A percentile compares a stretch with the other conserved stretches of the same genome.
Conservation (phyloP, 108 stramenopile genomes). For the Schizochytrium sp. region DNA sequence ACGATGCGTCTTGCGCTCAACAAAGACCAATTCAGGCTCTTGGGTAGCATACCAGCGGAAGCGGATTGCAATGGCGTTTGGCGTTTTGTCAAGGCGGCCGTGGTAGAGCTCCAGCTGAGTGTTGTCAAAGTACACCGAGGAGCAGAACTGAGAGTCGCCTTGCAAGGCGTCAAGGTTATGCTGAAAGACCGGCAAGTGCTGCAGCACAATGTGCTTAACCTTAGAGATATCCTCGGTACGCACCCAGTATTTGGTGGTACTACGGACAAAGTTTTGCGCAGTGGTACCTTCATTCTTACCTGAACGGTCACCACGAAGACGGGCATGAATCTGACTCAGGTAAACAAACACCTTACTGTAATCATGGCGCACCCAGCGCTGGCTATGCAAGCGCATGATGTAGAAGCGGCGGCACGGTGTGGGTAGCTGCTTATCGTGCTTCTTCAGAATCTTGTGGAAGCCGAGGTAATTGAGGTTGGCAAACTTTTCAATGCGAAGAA, state of each 20-base stretch:
- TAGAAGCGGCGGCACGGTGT: conserved; percentile 91
- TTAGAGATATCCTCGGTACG: conserved; percentile 91
- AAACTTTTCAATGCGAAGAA: conserved; percentile 89
- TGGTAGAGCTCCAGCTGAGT: conserved; percentile 85
- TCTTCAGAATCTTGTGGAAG: conserved; percentile 97
- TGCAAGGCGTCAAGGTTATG: conserved; percentile 85
- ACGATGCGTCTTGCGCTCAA: conserved; percentile 97
- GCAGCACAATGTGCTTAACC: conserved; percentile 90
- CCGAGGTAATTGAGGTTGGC: conserved; percentile 97
- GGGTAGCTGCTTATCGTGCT: conserved; percentile 93
- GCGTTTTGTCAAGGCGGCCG: conserved; percentile 92
- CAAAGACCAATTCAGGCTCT: conserved; percentile 85
- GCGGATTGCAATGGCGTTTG: conserved; percentile 92
- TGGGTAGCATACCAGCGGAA: conserved; percentile 90
- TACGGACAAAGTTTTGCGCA: conserved; percentile 86
- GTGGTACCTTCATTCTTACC: conserved; percentile 83
- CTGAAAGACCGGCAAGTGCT: conserved; percentile 94
- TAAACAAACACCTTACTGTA: conserved; percentile 92
- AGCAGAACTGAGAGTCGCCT: conserved; percentile 91
- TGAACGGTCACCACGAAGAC: conserved; percentile 80
- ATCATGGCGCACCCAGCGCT: conserved; percentile 95
- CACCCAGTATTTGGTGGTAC: conserved; percentile 97
- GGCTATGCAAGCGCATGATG: conserved; percentile 91
- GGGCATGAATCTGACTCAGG: conserved; percentile 83
- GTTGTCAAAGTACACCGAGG: conserved; percentile 85